Evolutionary conservation across 768 basidiomycete genomes (phyloP).

Genomic region (Amanita molliuscula): DNA sequence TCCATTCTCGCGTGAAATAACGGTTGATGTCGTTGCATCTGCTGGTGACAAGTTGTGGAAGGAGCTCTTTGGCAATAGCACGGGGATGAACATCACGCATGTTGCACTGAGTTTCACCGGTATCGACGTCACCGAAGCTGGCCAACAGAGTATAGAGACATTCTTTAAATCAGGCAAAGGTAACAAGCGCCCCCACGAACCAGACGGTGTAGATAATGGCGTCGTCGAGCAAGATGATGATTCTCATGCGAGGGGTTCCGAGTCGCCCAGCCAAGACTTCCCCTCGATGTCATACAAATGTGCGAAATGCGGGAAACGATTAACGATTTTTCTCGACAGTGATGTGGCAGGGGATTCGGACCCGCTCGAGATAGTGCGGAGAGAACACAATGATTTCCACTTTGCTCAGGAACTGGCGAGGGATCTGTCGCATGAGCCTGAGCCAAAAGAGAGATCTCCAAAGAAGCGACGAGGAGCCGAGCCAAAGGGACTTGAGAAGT

Average conservation of each 20-base stretch:
- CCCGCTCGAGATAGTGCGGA: constrained; percentile 30
- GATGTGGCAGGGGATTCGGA: constrained; percentile 14
- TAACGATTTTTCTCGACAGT: constrained; percentile 4
- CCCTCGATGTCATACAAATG: constrained; percentile 38
- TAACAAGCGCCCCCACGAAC: constrained; percentile 30
- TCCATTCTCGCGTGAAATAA: constrained; percentile 67
- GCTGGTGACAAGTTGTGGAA: constrained; percentile 81
- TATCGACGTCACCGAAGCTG: constrained; percentile 62
- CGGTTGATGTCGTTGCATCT: constrained; percentile 65
- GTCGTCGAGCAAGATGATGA: constrained; percentile 1
- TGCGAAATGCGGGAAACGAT: constrained; percentile 39
- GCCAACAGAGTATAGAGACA: constrained; percentile 81
- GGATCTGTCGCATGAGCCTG: constrained; percentile 17
- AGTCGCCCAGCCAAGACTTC: constrained; percentile 4
- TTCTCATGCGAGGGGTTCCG: background rate
- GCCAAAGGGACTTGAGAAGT: constrained; percentile 28
- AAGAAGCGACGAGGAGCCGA: constrained; percentile 21
- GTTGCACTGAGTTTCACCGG: constrained; percentile 71
- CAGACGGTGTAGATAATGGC: constrained; percentile 11
- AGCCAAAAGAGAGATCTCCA: constrained; percentile 5
- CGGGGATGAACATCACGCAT: constrained; percentile 55
- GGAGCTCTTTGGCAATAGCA: constrained; percentile 58
- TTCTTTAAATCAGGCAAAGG: constrained; percentile 50
- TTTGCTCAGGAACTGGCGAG: constrained; percentile 70
- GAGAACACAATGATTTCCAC: constrained; percentile 88